Conservation (phyloP, 805 yeast genomes). For the Diddensiella caesifluorescens region DNA sequence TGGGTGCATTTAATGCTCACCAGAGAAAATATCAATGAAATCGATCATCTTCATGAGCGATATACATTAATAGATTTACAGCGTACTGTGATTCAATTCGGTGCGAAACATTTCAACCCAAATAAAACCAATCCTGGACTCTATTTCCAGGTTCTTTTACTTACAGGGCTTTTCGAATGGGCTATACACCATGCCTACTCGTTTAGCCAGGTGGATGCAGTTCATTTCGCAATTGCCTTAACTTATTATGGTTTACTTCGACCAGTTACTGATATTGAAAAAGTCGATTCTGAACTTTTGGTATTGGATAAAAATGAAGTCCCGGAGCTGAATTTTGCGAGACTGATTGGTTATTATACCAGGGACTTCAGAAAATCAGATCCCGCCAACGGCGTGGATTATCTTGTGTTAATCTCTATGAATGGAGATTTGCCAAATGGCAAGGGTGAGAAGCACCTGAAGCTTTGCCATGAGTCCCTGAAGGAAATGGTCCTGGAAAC, state of each 20-base stretch:
- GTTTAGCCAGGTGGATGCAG: slow-evolving; percentile 75
- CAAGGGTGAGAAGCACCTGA: slow-evolving; percentile 39
- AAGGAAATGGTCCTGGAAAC: slow-evolving; percentile 82
- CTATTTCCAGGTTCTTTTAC: slow-evolving; percentile 66
- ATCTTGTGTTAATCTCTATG: slow-evolving; percentile 65
- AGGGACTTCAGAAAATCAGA: slow-evolving; percentile 78
- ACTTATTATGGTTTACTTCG: slow-evolving; percentile 66
- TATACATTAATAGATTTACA: slow-evolving; percentile 75
- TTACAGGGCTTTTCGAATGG: slow-evolving; percentile 75
- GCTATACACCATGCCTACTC: slow-evolving; percentile 64
- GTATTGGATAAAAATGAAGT: slow-evolving; percentile 32
- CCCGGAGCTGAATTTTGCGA: slow-evolving; percentile 44
- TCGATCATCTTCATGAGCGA: slow-evolving; percentile 54
- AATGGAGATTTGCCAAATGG: slow-evolving; percentile 33
- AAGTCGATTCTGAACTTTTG: slow-evolving; percentile 34
- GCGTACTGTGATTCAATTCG: slow-evolving; percentile 61
- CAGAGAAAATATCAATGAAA: slow-evolving; percentile 47
- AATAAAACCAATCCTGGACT: slow-evolving; percentile 58
- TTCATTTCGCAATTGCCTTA: slow-evolving; percentile 80
- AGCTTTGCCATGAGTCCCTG: slow-evolving; percentile 68
- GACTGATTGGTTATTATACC: slow-evolving; percentile 73
- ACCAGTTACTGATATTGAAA: slow-evolving; percentile 35
- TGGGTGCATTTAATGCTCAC: slow-evolving; percentile 86
- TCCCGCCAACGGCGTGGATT: slow-evolving; percentile 90
- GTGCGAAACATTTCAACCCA: slow-evolving; percentile 60